phyloP scores from a whole-genome alignment of 305 asterid genomes.

The Lippia alba region DNA sequence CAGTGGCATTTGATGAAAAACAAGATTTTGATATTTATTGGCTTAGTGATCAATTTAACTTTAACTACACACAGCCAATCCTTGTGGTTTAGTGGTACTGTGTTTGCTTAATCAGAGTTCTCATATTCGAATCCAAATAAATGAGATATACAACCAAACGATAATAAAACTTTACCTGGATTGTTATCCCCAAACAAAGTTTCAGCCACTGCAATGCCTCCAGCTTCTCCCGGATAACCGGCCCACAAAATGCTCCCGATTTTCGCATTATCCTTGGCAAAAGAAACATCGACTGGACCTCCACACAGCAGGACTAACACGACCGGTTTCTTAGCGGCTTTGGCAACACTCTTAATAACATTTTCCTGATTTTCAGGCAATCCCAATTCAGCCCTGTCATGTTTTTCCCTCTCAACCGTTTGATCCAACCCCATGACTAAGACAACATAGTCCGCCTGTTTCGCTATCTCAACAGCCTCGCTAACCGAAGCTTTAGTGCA shows the following conservation, averaged over 20 bases:
- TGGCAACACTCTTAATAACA: slow-evolving; percentile 50
- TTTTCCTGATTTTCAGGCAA: slow-evolving; percentile 70
- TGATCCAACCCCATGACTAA: slow-evolving; percentile 80
- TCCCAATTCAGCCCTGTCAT: slow-evolving; percentile 56
- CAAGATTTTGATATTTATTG: too few species aligned
- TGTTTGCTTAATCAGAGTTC: too few species aligned
- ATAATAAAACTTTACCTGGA: slow-evolving; percentile 52
- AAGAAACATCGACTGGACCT: slow-evolving; percentile 77
- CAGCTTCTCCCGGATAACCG: slow-evolving; percentile 83
- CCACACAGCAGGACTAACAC: slow-evolving; percentile 62
- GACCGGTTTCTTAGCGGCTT: slow-evolving; percentile 57
- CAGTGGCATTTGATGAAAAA: too few species aligned
- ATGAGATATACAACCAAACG: too few species aligned
- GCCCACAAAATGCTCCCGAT: slow-evolving; percentile 77
- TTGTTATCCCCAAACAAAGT: slow-evolving; percentile 67
- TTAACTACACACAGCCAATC: too few species aligned
- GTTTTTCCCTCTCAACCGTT: slow-evolving; percentile 58
- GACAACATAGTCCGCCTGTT: slow-evolving; percentile 55
- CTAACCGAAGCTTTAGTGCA: slow-evolving; percentile 51
- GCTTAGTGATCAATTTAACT: too few species aligned
- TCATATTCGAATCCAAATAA: too few species aligned
- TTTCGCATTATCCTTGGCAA: slow-evolving; percentile 59
- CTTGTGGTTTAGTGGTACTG: too few species aligned
- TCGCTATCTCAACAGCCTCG: slow-evolving; percentile 50
- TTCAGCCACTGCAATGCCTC: slow-evolving; percentile 67